Evolutionary conservation across 805 yeast species (phyloP).

Genomic region (Jamesozyma hellenica): DNA sequence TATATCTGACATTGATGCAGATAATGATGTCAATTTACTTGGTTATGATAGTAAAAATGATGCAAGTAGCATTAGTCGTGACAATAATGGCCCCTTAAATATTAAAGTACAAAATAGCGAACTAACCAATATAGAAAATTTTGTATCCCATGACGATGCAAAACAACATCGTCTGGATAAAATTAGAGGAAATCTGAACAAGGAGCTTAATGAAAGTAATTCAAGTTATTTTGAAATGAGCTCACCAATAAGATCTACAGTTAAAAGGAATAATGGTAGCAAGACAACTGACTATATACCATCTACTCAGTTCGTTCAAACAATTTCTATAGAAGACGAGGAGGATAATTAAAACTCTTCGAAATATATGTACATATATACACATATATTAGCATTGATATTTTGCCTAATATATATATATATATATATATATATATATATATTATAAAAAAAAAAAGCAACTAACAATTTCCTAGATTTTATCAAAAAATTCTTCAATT

Average conservation of each 20-base stretch:
- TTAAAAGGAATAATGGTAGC: neutral
- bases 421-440: too few species aligned
- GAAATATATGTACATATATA: neutral
- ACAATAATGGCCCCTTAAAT: neutral
- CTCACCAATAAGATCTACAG: neutral
- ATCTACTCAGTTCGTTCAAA: neutral
- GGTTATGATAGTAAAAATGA: conserved; percentile 3
- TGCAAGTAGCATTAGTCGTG: neutral
- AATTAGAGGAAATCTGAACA: neutral
- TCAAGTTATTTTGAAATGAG: neutral
- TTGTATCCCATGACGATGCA: neutral
- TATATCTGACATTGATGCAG: conserved; percentile 15
- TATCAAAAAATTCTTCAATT: too few species aligned
- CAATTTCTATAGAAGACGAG: conserved; percentile 6
- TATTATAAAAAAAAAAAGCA: too few species aligned
- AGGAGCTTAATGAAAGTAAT: neutral
- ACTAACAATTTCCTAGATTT: too few species aligned
- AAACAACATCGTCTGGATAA: neutral
- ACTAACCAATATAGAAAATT: too few species aligned
- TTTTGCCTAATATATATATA: too few species aligned
- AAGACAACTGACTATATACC: neutral
- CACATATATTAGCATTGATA: neutral
- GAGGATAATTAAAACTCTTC: neutral
- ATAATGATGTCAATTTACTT: conserved; percentile 16
- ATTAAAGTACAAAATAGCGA: neutral